Evolutionary conservation across 139 green algal genomes (phyloP), one percentile per base, ranked within the genome.

Genomic region (Parachlorella kessleri): DNA sequence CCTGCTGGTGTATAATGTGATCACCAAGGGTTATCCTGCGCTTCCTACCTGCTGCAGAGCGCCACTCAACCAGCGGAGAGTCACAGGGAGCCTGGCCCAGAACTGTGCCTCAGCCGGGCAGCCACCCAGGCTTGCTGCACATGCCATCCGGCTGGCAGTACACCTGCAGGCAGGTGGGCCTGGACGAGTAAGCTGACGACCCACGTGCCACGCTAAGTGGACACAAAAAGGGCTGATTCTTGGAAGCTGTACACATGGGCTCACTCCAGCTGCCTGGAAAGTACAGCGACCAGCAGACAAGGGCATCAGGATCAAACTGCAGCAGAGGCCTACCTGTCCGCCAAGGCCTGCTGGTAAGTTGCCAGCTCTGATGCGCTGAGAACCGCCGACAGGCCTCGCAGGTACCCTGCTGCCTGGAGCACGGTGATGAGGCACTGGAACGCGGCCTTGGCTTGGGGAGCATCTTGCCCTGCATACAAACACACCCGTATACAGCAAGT

Each of bases 81-180:
- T 95, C 35, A 79, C 81, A 10, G 92, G 89, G 76, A 96, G 81
- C 42, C 84, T 74, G 26, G 36, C 55, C 92, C 92, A 96, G 83
- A 96, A 96, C 30, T 64, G 33, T 0, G 80, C 84, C 81, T 95
- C 89, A 26, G 65, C 76, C 2, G 26, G 33, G 18, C 78, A 40
- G 6, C 86, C 86, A 32, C 36, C 10, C 32, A 88, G 81, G 36
- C 67, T 35, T 2, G 88, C 86, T 55, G 83, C 84, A 59, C 85
- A 70, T 9, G 79, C 86, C 79, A 90, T 90, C 32, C 88, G 69
- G 40, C 54, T 63, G 1, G 84, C 80, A 32, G 68, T 80, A 70
- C 38, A 65, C 48, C 48, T 18, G 48, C n/a, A n/a, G n/a, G n/a
- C n/a, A n/a, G n/a, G n/a, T n/a, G n/a, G n/a, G n/a, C n/a, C n/a